Evolutionary conservation across 1,284 basidiomycete genomes (phyloP), one percentile per base, ranked within the genome.

Genomic region (Moniliella sp.): DNA sequence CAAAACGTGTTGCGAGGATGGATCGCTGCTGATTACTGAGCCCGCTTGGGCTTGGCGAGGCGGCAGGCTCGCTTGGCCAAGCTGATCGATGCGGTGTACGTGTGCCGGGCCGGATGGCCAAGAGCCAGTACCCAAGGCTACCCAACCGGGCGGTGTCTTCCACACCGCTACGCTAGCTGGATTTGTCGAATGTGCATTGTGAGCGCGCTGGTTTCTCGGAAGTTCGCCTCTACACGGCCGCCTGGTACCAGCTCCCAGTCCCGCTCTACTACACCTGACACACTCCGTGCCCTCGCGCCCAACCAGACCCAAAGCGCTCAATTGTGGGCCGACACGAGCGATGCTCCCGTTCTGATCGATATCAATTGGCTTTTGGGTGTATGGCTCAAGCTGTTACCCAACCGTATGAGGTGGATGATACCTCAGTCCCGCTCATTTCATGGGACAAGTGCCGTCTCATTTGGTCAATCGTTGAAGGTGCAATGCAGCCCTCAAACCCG

Each of bases 141-240:
- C 39, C 5, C 15, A 34, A 28, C 45, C 50, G 1, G 8, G n/a
- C n/a, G n/a, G 8, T 23, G 21, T 23, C 8, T 50, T 51, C 38
- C 37, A 43, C 15, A 48, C 52, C 27, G 29, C 46, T 4, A 52
- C 50, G 10, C 38, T 55, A 18, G 47, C 46, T 13, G 51, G 51
- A 8, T 52, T 59, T 23, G 45, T 57, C 19, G 56, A 59, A 32
- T 37, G 39, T 33, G 51, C 48, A 15, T 43, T 56, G 34, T 51
- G 18, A 45, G 42, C 28, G 46, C 41, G 16, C 41, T 57, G 8
- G 45, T 45, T 9, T 40, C 46, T 10, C 45, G 7, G 49, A 51
- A 31, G 46, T 47, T n/a, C 39, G 50, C 13, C 35, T 41, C 18
- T 50, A 50, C 34, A 25, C 42, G 23, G 39, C 48, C 7, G 55